phyloP scores from a whole-genome alignment of 2,329 filamentous ascomycete species.

The Neoascochyta sp. region DNA sequence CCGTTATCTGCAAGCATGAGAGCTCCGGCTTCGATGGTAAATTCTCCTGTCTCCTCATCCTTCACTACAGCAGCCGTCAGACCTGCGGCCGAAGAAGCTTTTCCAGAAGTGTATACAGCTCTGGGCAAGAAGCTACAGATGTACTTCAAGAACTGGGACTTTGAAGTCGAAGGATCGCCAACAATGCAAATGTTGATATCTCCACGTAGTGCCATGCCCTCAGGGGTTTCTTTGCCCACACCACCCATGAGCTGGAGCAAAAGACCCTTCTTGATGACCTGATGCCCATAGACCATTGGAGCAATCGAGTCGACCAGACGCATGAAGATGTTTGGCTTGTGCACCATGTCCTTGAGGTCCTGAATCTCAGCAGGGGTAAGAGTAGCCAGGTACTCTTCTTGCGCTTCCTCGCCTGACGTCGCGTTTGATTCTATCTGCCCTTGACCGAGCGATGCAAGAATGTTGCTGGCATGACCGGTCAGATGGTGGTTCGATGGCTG shows the following conservation, averaged over 20 bases:
- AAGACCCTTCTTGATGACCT: slow-evolving; percentile 95
- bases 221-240: slow-evolving; percentile 84
- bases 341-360: slow-evolving; percentile 87
- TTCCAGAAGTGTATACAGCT: slow-evolving; percentile 95
- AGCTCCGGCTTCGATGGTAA: slow-evolving; percentile 96
- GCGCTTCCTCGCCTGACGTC: slow-evolving; percentile 76
- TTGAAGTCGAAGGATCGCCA: slow-evolving; percentile 93
- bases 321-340: slow-evolving; percentile 92
- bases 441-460: slow-evolving; percentile 78
- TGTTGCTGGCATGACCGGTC: slow-evolving; percentile 74
- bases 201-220: slow-evolving; percentile 92
- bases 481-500: slow-evolving; percentile 66
- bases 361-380: slow-evolving; percentile 85
- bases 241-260: slow-evolving; percentile 94
- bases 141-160: slow-evolving; percentile 98
- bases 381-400: slow-evolving; percentile 80
- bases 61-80: slow-evolving; percentile 95
- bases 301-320: slow-evolving; percentile 89
- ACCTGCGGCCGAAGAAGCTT: slow-evolving; percentile 95
- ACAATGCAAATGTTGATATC: slow-evolving; percentile 99
- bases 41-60: slow-evolving; percentile 97
- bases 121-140: slow-evolving; percentile 95
- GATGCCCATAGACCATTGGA: slow-evolving; percentile 95
- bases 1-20: slow-evolving; percentile 96
- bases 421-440: slow-evolving; percentile 58